A percentile compares a stretch with the other conserved stretches of the same genome.
Evolutionary conservation across 1,284 basidiomycete genomes (phyloP).

Genomic region (Megacollybia platyphylla): DNA sequence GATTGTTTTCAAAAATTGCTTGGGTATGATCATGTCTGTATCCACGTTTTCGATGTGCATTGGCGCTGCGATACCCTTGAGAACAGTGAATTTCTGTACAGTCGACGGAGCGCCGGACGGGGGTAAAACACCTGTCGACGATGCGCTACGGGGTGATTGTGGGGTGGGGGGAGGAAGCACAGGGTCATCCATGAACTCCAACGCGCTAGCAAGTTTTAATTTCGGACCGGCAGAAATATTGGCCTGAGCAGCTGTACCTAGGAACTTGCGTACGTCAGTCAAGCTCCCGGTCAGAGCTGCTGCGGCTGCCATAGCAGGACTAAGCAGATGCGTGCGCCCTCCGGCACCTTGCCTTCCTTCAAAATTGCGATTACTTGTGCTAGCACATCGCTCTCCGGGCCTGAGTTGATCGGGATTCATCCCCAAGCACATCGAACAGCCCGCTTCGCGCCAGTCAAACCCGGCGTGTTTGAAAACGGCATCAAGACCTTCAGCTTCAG

Average conservation of each 20-base stretch:
- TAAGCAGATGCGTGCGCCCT: slow-evolving; percentile 87
- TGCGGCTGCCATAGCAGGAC: slow-evolving; percentile 93
- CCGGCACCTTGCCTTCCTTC: slow-evolving; percentile 89
- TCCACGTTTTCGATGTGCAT: slow-evolving; percentile 88
- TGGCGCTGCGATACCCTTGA: slow-evolving; percentile 84
- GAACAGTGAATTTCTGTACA: slow-evolving; percentile 66
- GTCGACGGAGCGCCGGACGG: slow-evolving; percentile 43
- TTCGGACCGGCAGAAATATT: slow-evolving; percentile 32
- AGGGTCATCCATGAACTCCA: slow-evolving; percentile 70
- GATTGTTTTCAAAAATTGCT: slow-evolving; percentile 91
- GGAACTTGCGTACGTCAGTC: slow-evolving; percentile 80
- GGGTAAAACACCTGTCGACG: slow-evolving; percentile 26
- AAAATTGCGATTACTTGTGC: slow-evolving; percentile 95
- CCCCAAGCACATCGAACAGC: slow-evolving; percentile 95
- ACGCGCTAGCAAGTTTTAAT: slow-evolving; percentile 57
- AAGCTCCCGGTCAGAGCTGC: slow-evolving; percentile 85
- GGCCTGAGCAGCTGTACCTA: slow-evolving; percentile 36
- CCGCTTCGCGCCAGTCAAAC: slow-evolving; percentile 96
- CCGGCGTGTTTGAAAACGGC: slow-evolving; percentile 87
- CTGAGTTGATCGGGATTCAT: slow-evolving; percentile 95
- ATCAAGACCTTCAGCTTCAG: slow-evolving; percentile 89
- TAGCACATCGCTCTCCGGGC: slow-evolving; percentile 88
- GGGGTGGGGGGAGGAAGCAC: slow-evolving; percentile 57
- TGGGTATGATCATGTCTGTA: slow-evolving; percentile 96
- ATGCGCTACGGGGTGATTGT: slow-evolving; percentile 16